A percentile compares a stretch with the other conserved stretches of the same genome.
phyloP scores from a whole-genome alignment of 768 basidiomycete species.

The Dendrothele bispora region DNA sequence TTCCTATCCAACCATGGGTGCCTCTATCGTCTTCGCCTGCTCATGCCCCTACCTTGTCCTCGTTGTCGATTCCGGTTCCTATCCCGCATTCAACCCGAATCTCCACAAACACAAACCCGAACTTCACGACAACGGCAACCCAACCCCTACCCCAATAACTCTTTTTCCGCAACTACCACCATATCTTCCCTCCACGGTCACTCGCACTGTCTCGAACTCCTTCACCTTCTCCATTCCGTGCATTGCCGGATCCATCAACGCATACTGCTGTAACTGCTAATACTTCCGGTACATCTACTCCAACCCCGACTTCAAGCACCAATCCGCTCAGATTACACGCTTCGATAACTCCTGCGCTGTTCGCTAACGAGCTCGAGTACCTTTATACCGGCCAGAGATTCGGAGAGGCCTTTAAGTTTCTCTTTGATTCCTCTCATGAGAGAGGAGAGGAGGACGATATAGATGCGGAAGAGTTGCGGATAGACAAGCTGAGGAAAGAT shows the following conservation, averaged over 20 bases:
- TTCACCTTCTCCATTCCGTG: conserved; percentile 45
- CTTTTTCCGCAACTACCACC: no score
- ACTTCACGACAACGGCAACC: no score
- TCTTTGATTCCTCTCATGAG: conserved; percentile 62
- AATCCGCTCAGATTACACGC: conserved; percentile 70
- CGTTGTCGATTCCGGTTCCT: conserved; percentile 91
- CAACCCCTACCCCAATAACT: no score
- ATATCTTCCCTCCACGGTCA: no score
- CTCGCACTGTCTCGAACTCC: no score
- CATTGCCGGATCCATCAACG: conserved; percentile 48
- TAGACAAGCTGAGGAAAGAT: conserved; percentile 68
- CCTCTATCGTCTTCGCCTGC: no score
- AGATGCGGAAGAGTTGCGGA: conserved; percentile 43
- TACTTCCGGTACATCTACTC: no score
- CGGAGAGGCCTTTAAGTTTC: conserved; percentile 84
- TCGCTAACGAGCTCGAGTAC: conserved; percentile 90
- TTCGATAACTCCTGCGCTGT: conserved; percentile 74
- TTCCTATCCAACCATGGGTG: conserved; percentile 76
- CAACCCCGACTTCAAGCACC: no score
- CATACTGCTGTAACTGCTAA: conserved; percentile 33
- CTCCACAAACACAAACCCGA: no score
- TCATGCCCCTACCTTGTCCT: conserved; percentile 88
- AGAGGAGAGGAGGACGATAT: conserved; percentile 42
- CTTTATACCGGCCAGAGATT: conserved; percentile 92
- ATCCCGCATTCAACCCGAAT: no score